phyloP scores from a whole-genome alignment of 352 stramenopile genomes.

The Phytophthora megakarya region DNA sequence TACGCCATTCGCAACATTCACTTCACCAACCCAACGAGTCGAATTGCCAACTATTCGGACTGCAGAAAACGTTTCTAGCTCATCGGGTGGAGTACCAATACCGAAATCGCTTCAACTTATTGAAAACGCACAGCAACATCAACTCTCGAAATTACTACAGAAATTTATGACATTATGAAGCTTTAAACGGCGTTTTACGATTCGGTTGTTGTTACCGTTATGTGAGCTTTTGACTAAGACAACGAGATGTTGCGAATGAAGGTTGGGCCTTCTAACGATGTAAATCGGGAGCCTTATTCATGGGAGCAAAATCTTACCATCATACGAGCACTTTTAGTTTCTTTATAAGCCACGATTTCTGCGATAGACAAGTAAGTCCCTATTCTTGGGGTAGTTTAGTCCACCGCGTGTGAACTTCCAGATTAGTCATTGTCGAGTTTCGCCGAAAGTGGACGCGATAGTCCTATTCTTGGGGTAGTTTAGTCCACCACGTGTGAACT shows the following conservation, averaged over 20 bases:
- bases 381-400: conserved; percentile 11
- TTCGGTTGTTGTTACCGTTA: not conserved
- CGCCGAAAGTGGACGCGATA: not conserved
- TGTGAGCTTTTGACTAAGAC: not conserved
- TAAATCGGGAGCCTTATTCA: too few relatives aligned
- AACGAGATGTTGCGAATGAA: too few relatives aligned
- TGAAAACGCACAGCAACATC: conserved; percentile 52
- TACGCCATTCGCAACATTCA: conserved; percentile 14
- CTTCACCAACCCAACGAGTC: not conserved
- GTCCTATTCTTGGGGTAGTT: conserved; percentile 11
- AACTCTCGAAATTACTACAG: conserved; percentile 48
- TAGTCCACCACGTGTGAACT: not conserved
- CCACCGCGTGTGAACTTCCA: not conserved
- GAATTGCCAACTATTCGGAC: conserved; percentile 8
- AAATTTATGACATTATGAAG: conserved; percentile 48
- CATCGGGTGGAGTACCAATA: conserved; percentile 1
- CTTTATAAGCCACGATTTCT: not conserved
- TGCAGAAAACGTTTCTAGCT: conserved; percentile 7
- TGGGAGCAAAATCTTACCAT: not conserved
- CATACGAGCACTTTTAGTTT: not conserved
- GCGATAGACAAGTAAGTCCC: not conserved
- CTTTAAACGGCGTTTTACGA: not conserved
- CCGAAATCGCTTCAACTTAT: conserved; percentile 36
- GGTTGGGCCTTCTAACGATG: too few relatives aligned
- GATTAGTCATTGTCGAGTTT: conserved; percentile 13